These are phyloP conservation scores for Marvania coccoides DNA, from an alignment of 139 green algal genomes.

Conservation along the genomic window DNA sequence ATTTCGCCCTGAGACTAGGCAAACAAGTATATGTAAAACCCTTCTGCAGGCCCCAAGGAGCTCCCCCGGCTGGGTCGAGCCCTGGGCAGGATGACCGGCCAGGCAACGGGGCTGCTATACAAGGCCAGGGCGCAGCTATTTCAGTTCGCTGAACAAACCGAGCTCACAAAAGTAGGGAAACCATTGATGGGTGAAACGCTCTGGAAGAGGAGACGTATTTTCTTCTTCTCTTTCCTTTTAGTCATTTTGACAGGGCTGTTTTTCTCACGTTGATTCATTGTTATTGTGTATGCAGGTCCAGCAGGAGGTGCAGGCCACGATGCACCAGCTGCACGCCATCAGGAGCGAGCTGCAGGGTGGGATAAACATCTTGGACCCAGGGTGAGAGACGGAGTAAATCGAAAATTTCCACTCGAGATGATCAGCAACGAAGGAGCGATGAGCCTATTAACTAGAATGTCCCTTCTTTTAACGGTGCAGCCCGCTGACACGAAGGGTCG, in stretches of 20 bases:
- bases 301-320: constrained; percentile 20
- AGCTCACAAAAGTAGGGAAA: constrained; percentile 11
- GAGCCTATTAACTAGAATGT: neutral
- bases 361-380: constrained; percentile 17
- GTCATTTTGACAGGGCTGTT: too few relatives aligned
- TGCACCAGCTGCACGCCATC: constrained; percentile 30
- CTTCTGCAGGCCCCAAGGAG: constrained; percentile 21
- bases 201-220: too few relatives aligned
- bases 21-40: neutral
- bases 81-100: constrained; percentile 13
- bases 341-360: constrained; percentile 18
- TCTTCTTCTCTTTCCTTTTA: too few relatives aligned
- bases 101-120: constrained; percentile 17
- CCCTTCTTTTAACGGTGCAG: neutral
- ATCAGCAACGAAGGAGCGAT: neutral
- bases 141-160: constrained; percentile 21
- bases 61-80: constrained; percentile 6
- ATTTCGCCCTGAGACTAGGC: neutral
- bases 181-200: too few relatives aligned
- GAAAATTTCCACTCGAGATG: neutral
- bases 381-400: neutral
- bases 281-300: constrained; percentile 24
- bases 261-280: too few relatives aligned
- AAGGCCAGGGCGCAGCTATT: constrained; percentile 10
- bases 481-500: neutral